These are phyloP conservation scores for Penicillium psychrofluorescens DNA, from an alignment of 495 filamentous ascomycete genomes.

Conservation along the genomic window DNA sequence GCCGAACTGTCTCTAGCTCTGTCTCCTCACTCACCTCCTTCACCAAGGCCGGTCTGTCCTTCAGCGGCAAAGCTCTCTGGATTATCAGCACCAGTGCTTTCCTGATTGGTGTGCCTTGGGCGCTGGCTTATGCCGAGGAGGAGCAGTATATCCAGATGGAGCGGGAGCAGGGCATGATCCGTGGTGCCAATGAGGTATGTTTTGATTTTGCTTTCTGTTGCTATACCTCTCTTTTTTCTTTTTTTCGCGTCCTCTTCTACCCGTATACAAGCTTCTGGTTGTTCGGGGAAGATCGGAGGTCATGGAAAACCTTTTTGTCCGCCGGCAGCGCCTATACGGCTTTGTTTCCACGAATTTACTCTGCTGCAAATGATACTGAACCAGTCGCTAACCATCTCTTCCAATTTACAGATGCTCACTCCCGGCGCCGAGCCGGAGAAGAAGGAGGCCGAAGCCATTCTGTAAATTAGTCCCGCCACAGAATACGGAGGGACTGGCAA, in stretches of 20 bases:
- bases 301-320: slow-evolving; percentile 5
- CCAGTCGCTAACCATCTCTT: slow-evolving; percentile 6
- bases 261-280: not conserved
- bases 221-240: not conserved
- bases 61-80: slow-evolving; percentile 80
- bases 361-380: not conserved
- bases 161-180: slow-evolving; percentile 92
- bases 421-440: slow-evolving; percentile 30
- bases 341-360: too few species aligned
- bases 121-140: slow-evolving; percentile 87
- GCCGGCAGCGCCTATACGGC: not conserved
- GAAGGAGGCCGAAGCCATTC: slow-evolving; percentile 30
- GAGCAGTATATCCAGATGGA: slow-evolving; percentile 95
- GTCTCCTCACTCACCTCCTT: slow-evolving; percentile 49
- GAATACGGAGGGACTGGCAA: slow-evolving; percentile 12
- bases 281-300: not conserved
- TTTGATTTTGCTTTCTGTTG: not conserved
- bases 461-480: slow-evolving; percentile 28
- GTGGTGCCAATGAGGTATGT: slow-evolving; percentile 65
- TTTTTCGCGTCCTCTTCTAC: not conserved
- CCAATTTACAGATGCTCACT: slow-evolving; percentile 35
- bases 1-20: slow-evolving; percentile 57
- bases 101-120: slow-evolving; percentile 86
- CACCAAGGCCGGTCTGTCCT: slow-evolving; percentile 54
- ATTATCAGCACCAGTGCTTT: slow-evolving; percentile 79